These are phyloP conservation scores for Pyrenula massariospora DNA, from an alignment of 495 filamentous ascomycete species.

Conservation along the genomic window DNA sequence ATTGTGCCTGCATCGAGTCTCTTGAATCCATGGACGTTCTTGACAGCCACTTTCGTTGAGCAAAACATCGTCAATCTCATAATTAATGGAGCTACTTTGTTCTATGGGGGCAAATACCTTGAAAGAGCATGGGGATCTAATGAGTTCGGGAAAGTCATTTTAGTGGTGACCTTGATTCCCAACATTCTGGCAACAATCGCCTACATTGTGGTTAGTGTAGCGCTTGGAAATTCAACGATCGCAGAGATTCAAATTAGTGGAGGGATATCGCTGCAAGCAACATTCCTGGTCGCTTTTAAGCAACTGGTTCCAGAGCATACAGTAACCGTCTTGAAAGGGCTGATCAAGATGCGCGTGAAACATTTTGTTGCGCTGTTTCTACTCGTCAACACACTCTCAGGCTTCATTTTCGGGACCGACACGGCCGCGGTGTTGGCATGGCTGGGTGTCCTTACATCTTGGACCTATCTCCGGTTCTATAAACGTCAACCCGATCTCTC, in stretches of 20 bases:
- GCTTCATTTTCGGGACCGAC: conserved; percentile 72
- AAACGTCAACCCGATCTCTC: conserved; percentile 60
- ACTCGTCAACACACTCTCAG: conserved; percentile 60
- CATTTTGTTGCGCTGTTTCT: conserved; percentile 90
- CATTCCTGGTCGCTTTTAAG: conserved; percentile 95
- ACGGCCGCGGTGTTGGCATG: conserved; percentile 72
- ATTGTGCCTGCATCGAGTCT: conserved; percentile 73
- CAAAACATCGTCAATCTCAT: conserved; percentile 82
- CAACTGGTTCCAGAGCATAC: conserved; percentile 97
- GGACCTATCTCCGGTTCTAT: conserved; percentile 96
- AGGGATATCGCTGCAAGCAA: conserved; percentile 77
- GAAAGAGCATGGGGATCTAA: conserved; percentile 92
- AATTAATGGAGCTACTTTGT: conserved; percentile 69
- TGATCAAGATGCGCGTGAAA: conserved; percentile 83
- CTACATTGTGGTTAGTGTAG: conserved; percentile 58
- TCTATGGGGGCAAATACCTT: conserved; percentile 89
- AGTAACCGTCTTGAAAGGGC: conserved; percentile 79
- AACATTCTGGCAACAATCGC: conserved; percentile 63
- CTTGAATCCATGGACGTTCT: conserved; percentile 85
- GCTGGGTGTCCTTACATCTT: conserved; percentile 75
- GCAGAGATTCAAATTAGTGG: conserved; percentile 79
- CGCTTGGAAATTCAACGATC: conserved; percentile 54
- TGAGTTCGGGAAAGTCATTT: conserved; percentile 85
- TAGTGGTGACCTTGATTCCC: conserved; percentile 65
- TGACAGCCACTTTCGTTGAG: conserved; percentile 81